phyloP scores from a whole-genome alignment of 768 basidiomycete genomes.

The Melanogaster broomeanus region DNA sequence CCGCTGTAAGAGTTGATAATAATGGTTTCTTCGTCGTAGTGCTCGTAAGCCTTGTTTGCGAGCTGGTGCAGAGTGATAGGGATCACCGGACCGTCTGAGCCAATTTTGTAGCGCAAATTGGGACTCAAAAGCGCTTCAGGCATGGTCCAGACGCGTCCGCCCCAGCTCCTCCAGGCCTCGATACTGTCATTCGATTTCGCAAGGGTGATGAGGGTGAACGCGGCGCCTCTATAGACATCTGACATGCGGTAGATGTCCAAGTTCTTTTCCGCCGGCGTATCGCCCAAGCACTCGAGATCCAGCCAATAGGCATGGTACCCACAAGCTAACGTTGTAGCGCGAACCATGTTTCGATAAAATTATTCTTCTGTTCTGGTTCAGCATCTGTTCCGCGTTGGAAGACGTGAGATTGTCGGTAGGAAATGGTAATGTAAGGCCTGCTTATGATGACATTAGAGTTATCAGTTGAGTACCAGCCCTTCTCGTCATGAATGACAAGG shows the following conservation, averaged over 20 bases:
- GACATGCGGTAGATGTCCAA: slow-evolving; percentile 19
- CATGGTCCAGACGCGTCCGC: slow-evolving; percentile 16
- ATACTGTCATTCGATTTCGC: slow-evolving; percentile 4
- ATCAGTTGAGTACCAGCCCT: slow-evolving; percentile 6
- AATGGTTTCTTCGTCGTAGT: slow-evolving; percentile 7
- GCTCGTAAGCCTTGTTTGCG: slow-evolving; percentile 17
- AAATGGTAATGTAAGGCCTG: slow-evolving; percentile 15
- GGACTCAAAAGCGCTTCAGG: slow-evolving; percentile 15
- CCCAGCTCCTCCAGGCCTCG: slow-evolving; percentile 18
- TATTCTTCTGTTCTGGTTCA: not conserved
- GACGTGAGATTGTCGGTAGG: slow-evolving; percentile 12
- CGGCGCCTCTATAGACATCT: slow-evolving; percentile 16
- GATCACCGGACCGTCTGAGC: not conserved
- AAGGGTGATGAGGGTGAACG: slow-evolving; percentile 13
- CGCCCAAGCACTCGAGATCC: slow-evolving; percentile 18
- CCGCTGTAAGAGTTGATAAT: slow-evolving; percentile 20
- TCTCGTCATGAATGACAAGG: slow-evolving; percentile 2
- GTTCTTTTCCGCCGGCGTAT: slow-evolving; percentile 15
- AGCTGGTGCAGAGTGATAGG: slow-evolving; percentile 3
- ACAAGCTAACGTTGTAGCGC: not conserved
- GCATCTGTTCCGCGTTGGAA: slow-evolving; percentile 5
- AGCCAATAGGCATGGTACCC: slow-evolving; percentile 17
- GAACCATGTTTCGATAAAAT: slow-evolving; percentile 11
- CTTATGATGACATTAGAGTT: slow-evolving; percentile 4
- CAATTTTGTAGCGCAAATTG: slow-evolving; percentile 8